Evolutionary conservation across 2,329 filamentous ascomycete species (phyloP), one percentile per base, ranked within the genome.

Genomic region (Botrytis fragariae): DNA sequence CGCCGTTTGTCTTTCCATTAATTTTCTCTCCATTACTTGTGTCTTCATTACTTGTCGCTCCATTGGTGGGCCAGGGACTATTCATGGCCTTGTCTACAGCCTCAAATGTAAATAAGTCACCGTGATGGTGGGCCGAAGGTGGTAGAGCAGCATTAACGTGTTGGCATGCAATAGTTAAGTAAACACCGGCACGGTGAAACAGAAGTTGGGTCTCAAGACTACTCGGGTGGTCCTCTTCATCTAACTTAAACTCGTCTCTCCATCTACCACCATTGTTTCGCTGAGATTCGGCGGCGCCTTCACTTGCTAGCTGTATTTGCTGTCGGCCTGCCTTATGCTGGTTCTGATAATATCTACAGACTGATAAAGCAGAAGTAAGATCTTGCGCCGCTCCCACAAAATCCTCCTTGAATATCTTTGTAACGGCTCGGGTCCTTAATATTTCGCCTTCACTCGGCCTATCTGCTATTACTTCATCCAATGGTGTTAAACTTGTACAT

Each of bases 391-490:
- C 92, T 35, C 90, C 91, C 22, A 89, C 85, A 78, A 87, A 91
- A 80, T 96, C 92, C 29, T 91, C 88, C 79, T 93, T 94, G 83
- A 95, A 93, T 72, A 92, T 87, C 76, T 89, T 89, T 45, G 93
- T 91, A 63, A 93, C 87, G 16, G 92, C 93, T 75, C 92, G 86
- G 0, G 93, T 96, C 64, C 93, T 87, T 77, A 93, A 83, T 1
- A 90, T 88, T 75, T 92, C 89, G 1, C 86, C 87, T 65, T 94
- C 90, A 62, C 84, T 86, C 1, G 92, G 89, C 32, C 88, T 83
- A 59, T 89, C 87, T 20, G 84, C 83, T 74, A 95, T 90, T 72
- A 95, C 89, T 54, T 92, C 87, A 79, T 90, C 85, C 76, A 97
- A 82, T 6, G 90, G 86, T 70, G 88, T 84, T 73, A 95, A 82